Evolutionary conservation across 1,284 basidiomycete species (phyloP).

Genomic region (Cystobasidium sp.): DNA sequence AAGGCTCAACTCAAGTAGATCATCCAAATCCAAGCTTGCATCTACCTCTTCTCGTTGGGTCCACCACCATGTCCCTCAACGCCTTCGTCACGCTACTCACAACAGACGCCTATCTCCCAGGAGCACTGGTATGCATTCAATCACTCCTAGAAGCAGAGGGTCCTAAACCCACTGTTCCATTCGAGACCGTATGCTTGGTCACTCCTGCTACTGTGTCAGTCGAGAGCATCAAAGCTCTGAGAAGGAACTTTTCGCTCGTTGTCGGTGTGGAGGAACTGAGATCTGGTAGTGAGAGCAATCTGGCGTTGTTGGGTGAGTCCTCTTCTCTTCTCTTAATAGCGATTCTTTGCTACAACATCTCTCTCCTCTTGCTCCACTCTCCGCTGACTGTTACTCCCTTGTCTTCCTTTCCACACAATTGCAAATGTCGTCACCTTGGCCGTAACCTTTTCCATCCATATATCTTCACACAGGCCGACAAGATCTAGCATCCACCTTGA

Average conservation of each 20-base stretch:
- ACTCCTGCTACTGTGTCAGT: conserved; percentile 91
- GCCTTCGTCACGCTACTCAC: conserved; percentile 74
- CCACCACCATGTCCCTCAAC: conserved; percentile 42
- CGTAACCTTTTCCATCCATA: conserved; percentile 1
- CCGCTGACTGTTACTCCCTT: neutral
- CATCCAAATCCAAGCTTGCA: neutral
- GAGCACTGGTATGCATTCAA: conserved; percentile 81
- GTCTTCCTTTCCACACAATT: neutral
- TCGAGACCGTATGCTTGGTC: conserved; percentile 87
- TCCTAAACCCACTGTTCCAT: conserved; percentile 61
- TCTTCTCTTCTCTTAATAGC: neutral
- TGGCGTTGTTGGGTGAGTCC: conserved; percentile 79
- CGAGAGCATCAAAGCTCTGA: conserved; percentile 77
- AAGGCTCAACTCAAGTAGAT: neutral
- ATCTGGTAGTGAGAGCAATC: conserved; percentile 64
- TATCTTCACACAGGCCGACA: conserved; percentile 73
- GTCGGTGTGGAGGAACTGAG: conserved; percentile 87
- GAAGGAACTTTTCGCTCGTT: conserved; percentile 80
- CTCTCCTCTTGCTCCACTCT: neutral
- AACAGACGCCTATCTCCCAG: conserved; percentile 87
- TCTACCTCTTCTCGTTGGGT: neutral
- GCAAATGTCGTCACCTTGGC: conserved; percentile 7
- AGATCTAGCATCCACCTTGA: conserved; percentile 87
- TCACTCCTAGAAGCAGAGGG: conserved; percentile 72
- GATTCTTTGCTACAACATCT: neutral